These are phyloP conservation scores for Suhomyces guaymorum DNA, from an alignment of 1,139 yeast species.

Conservation along the genomic window DNA sequence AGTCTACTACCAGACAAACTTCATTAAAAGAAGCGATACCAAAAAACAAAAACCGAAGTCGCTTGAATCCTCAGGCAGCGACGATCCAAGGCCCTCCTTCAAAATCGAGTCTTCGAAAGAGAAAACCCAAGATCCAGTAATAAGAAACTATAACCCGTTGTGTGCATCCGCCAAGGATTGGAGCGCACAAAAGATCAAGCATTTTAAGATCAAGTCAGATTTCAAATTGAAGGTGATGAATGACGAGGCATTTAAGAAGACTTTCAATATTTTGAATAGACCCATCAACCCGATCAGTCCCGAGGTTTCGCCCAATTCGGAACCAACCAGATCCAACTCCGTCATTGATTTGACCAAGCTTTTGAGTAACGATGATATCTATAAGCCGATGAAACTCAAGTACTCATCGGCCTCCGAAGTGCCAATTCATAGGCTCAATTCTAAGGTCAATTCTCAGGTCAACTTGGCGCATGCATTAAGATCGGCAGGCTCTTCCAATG, in stretches of 20 bases:
- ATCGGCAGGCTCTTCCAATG: slow-evolving; percentile 25
- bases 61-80: slow-evolving; percentile 13
- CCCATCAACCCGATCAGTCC: slow-evolving; percentile 44
- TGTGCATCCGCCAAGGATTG: slow-evolving; percentile 45
- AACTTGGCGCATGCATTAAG: slow-evolving; percentile 30
- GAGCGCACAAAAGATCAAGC: slow-evolving; percentile 31
- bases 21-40: slow-evolving; percentile 41
- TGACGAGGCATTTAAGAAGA: slow-evolving; percentile 39
- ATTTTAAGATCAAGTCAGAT: slow-evolving; percentile 23
- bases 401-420: slow-evolving; percentile 44
- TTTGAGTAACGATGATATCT: slow-evolving; percentile 37
- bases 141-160: slow-evolving; percentile 28
- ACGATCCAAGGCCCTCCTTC: slow-evolving; percentile 34
- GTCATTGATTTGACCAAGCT: slow-evolving; percentile 46
- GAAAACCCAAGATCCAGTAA: slow-evolving; percentile 1
- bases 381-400: slow-evolving; percentile 42
- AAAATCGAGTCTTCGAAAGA: slow-evolving; percentile 18
- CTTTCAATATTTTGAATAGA: slow-evolving; percentile 32
- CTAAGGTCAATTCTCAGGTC: slow-evolving; percentile 42
- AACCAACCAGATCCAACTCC: slow-evolving; percentile 46
- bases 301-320: slow-evolving; percentile 47
- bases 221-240: slow-evolving; percentile 41
- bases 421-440: slow-evolving; percentile 42
- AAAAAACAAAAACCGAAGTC: slow-evolving; percentile 14
- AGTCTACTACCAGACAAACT: slow-evolving; percentile 49